Percentiles rank a stretch among this genome's conserved stretches.
phyloP scores from a whole-genome alignment of 164 flowering plant species.

The Dillenia turbinata region DNA sequence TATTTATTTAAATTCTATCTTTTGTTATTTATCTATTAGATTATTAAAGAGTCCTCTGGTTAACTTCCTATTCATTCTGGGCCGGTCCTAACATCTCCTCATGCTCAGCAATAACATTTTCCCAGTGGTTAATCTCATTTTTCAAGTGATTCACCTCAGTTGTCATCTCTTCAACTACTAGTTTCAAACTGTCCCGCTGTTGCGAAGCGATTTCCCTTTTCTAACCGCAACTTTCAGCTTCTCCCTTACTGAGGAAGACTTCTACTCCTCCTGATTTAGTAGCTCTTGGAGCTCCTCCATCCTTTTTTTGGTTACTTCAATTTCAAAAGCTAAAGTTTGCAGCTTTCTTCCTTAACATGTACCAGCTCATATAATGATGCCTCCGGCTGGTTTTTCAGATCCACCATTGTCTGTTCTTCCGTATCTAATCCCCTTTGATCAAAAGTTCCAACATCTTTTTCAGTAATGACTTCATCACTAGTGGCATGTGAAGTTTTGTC shows the following conservation, averaged over 20 bases:
- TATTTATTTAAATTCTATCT: no score
- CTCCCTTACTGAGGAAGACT: constrained; percentile 73
- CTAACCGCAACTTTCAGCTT: constrained; percentile 93
- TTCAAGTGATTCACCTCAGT: constrained; percentile 49
- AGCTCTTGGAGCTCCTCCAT: constrained; percentile 51
- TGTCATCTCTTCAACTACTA: constrained; percentile 61
- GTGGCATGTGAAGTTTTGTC: constrained; percentile 24
- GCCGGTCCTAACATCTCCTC: no score
- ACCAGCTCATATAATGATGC: constrained; percentile 42
- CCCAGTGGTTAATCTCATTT: constrained; percentile 39
- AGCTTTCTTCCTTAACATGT: constrained; percentile 50
- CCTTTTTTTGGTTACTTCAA: constrained; percentile 39
- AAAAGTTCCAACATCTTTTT: constrained; percentile 11
- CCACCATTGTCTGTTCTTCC: constrained; percentile 27
- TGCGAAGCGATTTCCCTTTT: constrained; percentile 92
- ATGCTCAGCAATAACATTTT: constrained; percentile 38
- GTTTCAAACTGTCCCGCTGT: constrained; percentile 83
- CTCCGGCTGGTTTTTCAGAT: constrained; percentile 55
- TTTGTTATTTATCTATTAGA: no score
- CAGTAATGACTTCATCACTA: constrained; percentile 10
- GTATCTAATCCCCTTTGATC: constrained; percentile 11
- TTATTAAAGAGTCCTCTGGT: no score
- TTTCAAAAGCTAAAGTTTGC: constrained; percentile 39
- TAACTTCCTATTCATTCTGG: no score
- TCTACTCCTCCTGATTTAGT: constrained; percentile 83